Percentiles rank a stretch among this genome's conserved stretches.
These are phyloP conservation scores for Ambrosia artemisiifolia DNA, from an alignment of 129 eudicot genomes.

Conservation along the genomic window DNA sequence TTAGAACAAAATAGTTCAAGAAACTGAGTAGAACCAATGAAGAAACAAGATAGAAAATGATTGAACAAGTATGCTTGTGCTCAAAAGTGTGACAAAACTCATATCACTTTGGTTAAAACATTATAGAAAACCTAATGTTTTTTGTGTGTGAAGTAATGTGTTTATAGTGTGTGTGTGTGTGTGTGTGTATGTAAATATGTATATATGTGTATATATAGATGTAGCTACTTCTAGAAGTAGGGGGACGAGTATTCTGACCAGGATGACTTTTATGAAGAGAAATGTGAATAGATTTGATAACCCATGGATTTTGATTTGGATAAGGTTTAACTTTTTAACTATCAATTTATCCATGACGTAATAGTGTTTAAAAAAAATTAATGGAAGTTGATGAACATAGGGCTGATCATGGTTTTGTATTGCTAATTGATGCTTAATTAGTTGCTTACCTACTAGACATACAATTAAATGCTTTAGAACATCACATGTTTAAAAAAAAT, in stretches of 20 bases:
- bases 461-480: neutral
- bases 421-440: neutral
- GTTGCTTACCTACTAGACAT: slow-evolving; percentile 3
- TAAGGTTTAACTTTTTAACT: slow-evolving; percentile 24
- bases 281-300: slow-evolving; percentile 28
- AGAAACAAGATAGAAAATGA: slow-evolving; percentile 65
- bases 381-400: neutral
- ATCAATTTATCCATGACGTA: slow-evolving; percentile 15
- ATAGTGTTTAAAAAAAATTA: neutral
- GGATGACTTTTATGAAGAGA: slow-evolving; percentile 12
- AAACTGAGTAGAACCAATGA: slow-evolving; percentile 60
- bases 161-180: neutral
- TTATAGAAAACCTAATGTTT: neutral
- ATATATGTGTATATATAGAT: neutral
- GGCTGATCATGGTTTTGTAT: neutral
- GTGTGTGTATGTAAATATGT: neutral
- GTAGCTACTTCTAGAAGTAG: slow-evolving; percentile 2
- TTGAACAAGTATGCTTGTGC: slow-evolving; percentile 45
- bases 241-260: slow-evolving; percentile 12
- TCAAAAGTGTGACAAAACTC: slow-evolving; percentile 38
- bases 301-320: slow-evolving; percentile 17
- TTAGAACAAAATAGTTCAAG: slow-evolving; percentile 21
- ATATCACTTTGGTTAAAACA: slow-evolving; percentile 33
- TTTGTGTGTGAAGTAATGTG: slow-evolving; percentile 7
- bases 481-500: neutral